A percentile compares a stretch with the other conserved stretches of the same genome.
Evolutionary conservation across 345 rosid genomes (phyloP).

Genomic region (Syzygium grande): DNA sequence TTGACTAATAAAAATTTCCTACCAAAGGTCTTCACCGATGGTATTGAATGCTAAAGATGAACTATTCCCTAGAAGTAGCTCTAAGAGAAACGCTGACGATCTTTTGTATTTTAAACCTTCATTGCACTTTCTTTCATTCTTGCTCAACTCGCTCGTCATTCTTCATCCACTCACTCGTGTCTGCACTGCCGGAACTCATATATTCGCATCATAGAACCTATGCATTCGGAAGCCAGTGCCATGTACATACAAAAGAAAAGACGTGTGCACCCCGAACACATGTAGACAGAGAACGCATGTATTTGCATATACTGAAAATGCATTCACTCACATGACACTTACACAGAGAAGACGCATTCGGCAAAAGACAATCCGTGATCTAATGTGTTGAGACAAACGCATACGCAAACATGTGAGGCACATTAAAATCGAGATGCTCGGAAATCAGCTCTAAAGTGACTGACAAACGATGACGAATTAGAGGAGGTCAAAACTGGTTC

Average conservation of each 20-base stretch:
- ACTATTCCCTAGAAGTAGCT: too few species aligned
- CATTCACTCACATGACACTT: too few species aligned
- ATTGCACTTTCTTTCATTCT: too few species aligned
- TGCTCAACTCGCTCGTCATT: too few species aligned
- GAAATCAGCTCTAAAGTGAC: not conserved
- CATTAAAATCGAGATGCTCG: not conserved
- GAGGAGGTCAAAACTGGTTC: not conserved
- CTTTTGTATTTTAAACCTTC: too few species aligned
- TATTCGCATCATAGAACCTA: too few species aligned
- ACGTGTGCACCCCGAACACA: not conserved
- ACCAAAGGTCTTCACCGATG: not conserved
- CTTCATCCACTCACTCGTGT: too few species aligned
- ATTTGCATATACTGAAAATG: not conserved
- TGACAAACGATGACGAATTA: fast-evolving
- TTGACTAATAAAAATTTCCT: not conserved
- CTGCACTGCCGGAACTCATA: too few species aligned
- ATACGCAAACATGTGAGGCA: not conserved
- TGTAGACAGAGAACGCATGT: not conserved
- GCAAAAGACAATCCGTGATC: not conserved
- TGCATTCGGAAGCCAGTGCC: too few species aligned
- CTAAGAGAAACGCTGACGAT: too few species aligned
- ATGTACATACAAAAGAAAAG: too few species aligned
- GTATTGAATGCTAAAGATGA: not conserved
- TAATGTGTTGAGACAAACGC: not conserved
- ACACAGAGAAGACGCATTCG: not conserved